These are phyloP conservation scores for Cinnamomum chago DNA, from an alignment of 164 flowering plant genomes.

Conservation along the genomic window DNA sequence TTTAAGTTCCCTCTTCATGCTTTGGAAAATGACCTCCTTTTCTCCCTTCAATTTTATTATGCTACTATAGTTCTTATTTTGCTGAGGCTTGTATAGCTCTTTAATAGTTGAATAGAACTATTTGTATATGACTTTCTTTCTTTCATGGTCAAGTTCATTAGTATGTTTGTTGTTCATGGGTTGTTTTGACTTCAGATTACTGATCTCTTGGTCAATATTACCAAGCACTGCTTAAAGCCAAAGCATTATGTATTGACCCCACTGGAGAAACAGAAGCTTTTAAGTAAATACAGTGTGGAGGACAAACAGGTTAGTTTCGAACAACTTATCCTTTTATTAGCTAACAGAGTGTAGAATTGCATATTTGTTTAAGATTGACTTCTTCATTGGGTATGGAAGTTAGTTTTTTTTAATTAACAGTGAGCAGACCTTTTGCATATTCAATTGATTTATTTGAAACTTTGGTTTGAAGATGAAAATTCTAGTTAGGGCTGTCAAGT, in stretches of 20 bases:
- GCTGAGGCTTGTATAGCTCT: too few species aligned
- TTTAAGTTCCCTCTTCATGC: too few species aligned
- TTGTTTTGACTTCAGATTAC: conserved; percentile 25
- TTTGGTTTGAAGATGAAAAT: too few species aligned
- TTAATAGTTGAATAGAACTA: too few species aligned
- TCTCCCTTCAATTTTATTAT: too few species aligned
- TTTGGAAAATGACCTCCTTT: too few species aligned
- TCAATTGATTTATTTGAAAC: background rate
- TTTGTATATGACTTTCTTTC: too few species aligned
- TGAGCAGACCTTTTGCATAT: background rate
- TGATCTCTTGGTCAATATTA: conserved; percentile 36
- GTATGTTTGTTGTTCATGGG: conserved; percentile 6
- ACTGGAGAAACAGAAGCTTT: conserved; percentile 55
- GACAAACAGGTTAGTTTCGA: conserved; percentile 71
- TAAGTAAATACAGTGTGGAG: conserved; percentile 57
- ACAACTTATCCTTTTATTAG: background rate
- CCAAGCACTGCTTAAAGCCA: conserved; percentile 80
- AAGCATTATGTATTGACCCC: conserved; percentile 63
- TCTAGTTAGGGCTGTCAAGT: too few species aligned
- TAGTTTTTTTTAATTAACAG: background rate
- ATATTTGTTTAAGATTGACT: background rate
- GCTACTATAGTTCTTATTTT: too few species aligned
- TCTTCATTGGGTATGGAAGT: background rate
- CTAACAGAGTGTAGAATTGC: too few species aligned
- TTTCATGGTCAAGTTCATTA: background rate